A percentile compares a stretch with the other conserved stretches of the same genome.
These are phyloP conservation scores for Trichophyton simii DNA, from an alignment of 2,329 filamentous ascomycete genomes.

Conservation along the genomic window DNA sequence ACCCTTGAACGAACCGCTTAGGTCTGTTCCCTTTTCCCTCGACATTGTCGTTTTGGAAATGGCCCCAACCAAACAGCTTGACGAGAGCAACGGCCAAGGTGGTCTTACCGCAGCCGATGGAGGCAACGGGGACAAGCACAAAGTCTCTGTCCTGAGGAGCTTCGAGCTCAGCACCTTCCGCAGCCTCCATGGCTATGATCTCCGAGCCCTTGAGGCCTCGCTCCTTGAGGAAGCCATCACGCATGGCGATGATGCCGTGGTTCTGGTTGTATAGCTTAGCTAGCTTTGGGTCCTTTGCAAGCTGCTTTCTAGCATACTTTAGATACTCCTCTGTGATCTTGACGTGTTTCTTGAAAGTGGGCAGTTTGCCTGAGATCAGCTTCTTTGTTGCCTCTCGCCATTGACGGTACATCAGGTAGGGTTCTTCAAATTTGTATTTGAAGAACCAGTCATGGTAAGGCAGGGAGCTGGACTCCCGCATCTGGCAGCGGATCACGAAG, in stretches of 20 bases:
- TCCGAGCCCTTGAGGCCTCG: constrained; percentile 80
- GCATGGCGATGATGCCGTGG: constrained; percentile 85
- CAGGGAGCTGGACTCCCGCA: constrained; percentile 35
- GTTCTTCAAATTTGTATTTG: constrained; percentile 99
- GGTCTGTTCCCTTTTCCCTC: constrained; percentile 61
- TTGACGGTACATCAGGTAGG: constrained; percentile 96
- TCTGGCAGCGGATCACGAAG: constrained; percentile 86
- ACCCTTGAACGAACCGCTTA: constrained; percentile 59
- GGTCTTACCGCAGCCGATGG: constrained; percentile 93
- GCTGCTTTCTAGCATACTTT: constrained; percentile 60
- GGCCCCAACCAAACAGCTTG: constrained; percentile 80
- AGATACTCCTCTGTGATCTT: constrained; percentile 88
- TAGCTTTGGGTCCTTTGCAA: constrained; percentile 56
- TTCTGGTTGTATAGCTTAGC: constrained; percentile 66
- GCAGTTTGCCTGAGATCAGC: constrained; percentile 61
- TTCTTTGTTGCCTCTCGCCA: constrained; percentile 96
- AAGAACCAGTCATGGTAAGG: constrained; percentile 94
- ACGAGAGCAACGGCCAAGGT: constrained; percentile 72
- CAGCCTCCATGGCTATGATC: constrained; percentile 60
- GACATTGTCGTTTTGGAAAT: constrained; percentile 95
- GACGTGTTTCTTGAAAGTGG: constrained; percentile 72
- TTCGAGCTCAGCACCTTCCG: constrained; percentile 28
- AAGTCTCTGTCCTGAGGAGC: constrained; percentile 51
- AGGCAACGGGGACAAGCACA: constrained; percentile 80
- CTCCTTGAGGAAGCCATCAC: constrained; percentile 73